phyloP scores from a whole-genome alignment of 148 eudicot species.

The Pharnaceum exiguum region DNA sequence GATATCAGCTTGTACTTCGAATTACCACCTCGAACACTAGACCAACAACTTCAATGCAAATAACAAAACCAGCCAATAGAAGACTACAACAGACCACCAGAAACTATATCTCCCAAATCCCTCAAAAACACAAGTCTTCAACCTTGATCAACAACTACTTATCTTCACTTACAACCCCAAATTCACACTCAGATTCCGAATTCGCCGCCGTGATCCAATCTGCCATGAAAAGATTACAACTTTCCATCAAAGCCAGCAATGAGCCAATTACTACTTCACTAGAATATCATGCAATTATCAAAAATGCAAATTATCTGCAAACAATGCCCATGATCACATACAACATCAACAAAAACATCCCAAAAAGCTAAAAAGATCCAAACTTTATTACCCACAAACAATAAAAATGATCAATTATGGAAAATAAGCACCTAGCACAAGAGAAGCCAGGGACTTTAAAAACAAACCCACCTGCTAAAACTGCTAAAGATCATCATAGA shows the following conservation, averaged over 20 bases:
- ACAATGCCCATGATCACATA: constrained; percentile 3
- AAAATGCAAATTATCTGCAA: constrained; percentile 3
- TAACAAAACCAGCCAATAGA: not conserved
- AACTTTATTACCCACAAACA: not conserved
- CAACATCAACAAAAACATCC: not conserved
- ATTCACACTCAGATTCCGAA: constrained; percentile 1
- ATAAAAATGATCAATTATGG: not conserved
- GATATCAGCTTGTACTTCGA: constrained; percentile 2
- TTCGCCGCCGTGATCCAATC: not conserved
- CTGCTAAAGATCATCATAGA: not conserved
- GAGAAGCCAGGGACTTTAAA: not conserved
- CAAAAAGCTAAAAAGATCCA: not conserved
- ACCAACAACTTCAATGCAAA: constrained; percentile 2
- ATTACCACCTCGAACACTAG: not conserved
- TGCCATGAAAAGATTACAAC: not conserved
- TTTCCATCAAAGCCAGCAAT: not conserved
- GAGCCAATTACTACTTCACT: too few species aligned
- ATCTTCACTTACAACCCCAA: constrained; percentile 4
- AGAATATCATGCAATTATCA: not conserved
- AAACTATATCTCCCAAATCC: not conserved
- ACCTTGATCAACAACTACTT: not conserved
- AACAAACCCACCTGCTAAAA: not conserved
- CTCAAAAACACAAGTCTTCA: not conserved
- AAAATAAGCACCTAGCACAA: not conserved
- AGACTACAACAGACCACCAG: not conserved